phyloP scores from a whole-genome alignment of 495 filamentous ascomycete genomes.

The Lindgomyces ingoldianus region DNA sequence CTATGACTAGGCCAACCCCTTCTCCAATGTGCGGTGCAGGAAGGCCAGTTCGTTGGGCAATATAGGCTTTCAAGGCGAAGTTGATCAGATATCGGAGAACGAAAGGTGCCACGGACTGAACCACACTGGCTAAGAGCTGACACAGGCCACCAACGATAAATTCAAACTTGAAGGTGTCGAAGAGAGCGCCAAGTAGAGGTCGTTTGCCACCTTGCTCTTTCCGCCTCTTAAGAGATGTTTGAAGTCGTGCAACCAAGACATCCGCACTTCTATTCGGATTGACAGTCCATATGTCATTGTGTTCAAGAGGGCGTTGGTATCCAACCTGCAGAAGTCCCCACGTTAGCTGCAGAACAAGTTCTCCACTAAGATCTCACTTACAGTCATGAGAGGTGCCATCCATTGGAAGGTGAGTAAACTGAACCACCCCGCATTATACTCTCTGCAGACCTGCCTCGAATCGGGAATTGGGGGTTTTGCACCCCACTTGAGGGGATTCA shows the following conservation, averaged over 20 bases:
- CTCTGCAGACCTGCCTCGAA: slow-evolving; percentile 54
- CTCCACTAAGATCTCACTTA: slow-evolving; percentile 44
- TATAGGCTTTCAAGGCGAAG: slow-evolving; percentile 66
- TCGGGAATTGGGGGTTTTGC: slow-evolving; percentile 61
- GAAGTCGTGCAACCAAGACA: slow-evolving; percentile 62
- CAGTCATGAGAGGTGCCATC: slow-evolving; percentile 68
- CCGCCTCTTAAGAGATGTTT: slow-evolving; percentile 66
- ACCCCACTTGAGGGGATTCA: slow-evolving; percentile 66
- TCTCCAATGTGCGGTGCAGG: slow-evolving; percentile 42
- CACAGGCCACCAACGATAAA: slow-evolving; percentile 82
- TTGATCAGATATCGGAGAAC: slow-evolving; percentile 46
- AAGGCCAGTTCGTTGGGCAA: slow-evolving; percentile 43
- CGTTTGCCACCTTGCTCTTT: slow-evolving; percentile 67
- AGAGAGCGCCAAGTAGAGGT: slow-evolving; percentile 75
- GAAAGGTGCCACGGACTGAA: slow-evolving; percentile 71
- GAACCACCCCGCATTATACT: slow-evolving; percentile 62
- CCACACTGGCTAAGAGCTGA: slow-evolving; percentile 66
- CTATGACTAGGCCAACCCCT: slow-evolving; percentile 47
- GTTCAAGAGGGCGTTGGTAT: slow-evolving; percentile 80
- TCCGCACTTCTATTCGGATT: slow-evolving; percentile 78
- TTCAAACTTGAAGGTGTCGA: slow-evolving; percentile 83
- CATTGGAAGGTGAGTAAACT: slow-evolving; percentile 65
- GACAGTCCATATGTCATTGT: slow-evolving; percentile 83
- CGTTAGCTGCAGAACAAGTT: background rate
- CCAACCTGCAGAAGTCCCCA: slow-evolving; percentile 55